Evolutionary conservation across 176 grass and related monocot species (phyloP).

Genomic region (Chloris gayana): DNA sequence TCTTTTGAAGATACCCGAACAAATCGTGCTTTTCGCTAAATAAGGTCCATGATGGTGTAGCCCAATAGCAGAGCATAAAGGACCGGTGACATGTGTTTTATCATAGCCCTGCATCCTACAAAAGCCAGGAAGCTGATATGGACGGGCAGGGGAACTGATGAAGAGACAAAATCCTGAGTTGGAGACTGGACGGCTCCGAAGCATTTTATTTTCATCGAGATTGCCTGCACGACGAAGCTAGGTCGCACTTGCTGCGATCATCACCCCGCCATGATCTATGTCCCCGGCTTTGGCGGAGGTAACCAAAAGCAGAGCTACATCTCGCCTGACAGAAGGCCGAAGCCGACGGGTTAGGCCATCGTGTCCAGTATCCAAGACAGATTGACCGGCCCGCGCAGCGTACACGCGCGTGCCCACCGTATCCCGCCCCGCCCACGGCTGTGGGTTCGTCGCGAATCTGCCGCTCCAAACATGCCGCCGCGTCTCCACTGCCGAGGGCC

Average conservation of each 20-base stretch:
- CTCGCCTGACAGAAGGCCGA: not conserved
- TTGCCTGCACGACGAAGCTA: not conserved
- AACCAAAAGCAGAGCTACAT: not conserved
- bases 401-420: not conserved
- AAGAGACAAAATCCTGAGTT: not conserved
- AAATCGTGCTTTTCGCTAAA: conserved; percentile 25
- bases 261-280: not conserved
- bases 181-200: not conserved
- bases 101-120: not conserved
- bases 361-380: not conserved
- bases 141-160: not conserved
- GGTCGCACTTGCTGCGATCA: not conserved
- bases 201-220: not conserved
- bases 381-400: not conserved
- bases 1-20: conserved; percentile 26
- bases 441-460: not conserved
- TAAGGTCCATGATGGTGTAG: conserved; percentile 42
- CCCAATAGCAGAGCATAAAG: conserved; percentile 25
- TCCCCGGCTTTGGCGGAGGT: not conserved
- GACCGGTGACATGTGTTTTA: not conserved
- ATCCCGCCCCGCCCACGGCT: not conserved
- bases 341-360: no score
- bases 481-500: not conserved
- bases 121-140: not conserved
- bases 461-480: not conserved